Base-by-base conservation (phyloP, 495 filamentous ascomycete species). In the Daldinia childiae region DNA sequence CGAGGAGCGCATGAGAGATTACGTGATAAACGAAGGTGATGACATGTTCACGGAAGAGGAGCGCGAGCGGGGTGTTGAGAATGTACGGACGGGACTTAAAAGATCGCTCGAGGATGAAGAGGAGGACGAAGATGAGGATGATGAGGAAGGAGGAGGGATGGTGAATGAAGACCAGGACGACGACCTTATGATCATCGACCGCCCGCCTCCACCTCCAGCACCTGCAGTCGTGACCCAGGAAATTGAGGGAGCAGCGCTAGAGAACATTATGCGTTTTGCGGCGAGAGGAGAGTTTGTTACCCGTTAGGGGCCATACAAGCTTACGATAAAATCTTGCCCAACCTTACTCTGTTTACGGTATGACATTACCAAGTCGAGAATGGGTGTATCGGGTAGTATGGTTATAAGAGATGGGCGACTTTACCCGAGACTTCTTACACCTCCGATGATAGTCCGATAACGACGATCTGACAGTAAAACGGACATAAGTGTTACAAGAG, bases 41-140 rank as follows among this genome's bases (percentile, higher is more conserved):
- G 80, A 85, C 55, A 66, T 79, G 48, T 94, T 86, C 74, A 94
- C 91, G 17, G 82, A 87, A 6, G 91, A 89, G 72, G 92, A 95
- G 82, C 81, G 84, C 54, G 86, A 88, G 64, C 75, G 69, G 43
- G 92, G 91, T 1, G 76, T 91, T n/a, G 82, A 89, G 78, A 90
- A 90, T 76, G 89, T 94, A 41, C 84, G 87, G 5, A 93, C 90
- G 11, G 92, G 92, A 15, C 76, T 94, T 71, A 84, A 70, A 78
- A 83, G 86, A 68, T 74, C 78, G 27, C 74, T 90, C 67, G 84
- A 86, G 58, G 87, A 90, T 0, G 86, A 87, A 0, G 86, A 89
- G 1, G 86, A 88, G 1, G 88, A 89, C 0, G 84, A 84, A 0
- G 86, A 87, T 0, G 85, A 89, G 0, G 87, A 87, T 0, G 85